phyloP scores from a whole-genome alignment of 768 basidiomycete genomes.

The Leccinum disarticulatum region DNA sequence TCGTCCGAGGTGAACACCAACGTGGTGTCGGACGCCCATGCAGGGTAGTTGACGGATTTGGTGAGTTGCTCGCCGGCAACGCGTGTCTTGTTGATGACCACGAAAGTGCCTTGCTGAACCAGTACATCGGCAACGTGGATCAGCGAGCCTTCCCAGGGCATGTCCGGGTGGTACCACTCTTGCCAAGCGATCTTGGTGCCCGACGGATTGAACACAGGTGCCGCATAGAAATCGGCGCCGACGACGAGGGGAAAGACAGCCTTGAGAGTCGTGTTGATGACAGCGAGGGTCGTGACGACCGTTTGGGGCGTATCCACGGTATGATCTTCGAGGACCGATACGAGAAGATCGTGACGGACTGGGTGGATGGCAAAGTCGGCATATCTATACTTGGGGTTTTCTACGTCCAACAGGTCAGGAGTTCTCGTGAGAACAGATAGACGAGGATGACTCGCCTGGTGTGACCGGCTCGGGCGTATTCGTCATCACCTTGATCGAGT shows the following conservation, averaged over 20 bases:
- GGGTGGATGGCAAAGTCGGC: slow-evolving; percentile 58
- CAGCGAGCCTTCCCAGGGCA: slow-evolving; percentile 70
- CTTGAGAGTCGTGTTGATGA: slow-evolving; percentile 51
- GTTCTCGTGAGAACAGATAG: background rate
- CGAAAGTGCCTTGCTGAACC: slow-evolving; percentile 22
- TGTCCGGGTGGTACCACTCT: slow-evolving; percentile 67
- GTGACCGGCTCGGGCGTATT: slow-evolving; percentile 49
- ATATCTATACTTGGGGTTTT: slow-evolving; percentile 21
- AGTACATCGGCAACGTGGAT: slow-evolving; percentile 53
- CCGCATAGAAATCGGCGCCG: slow-evolving; percentile 73
- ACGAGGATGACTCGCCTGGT: slow-evolving; percentile 49
- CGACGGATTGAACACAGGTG: slow-evolving; percentile 58
- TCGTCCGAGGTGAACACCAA: slow-evolving; percentile 66
- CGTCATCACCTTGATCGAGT: slow-evolving; percentile 33
- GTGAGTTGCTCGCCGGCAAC: slow-evolving; percentile 53
- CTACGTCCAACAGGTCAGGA: slow-evolving; percentile 1
- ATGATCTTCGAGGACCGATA: slow-evolving; percentile 72
- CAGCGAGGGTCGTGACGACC: slow-evolving; percentile 51
- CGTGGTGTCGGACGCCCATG: slow-evolving; percentile 55
- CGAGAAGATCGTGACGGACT: slow-evolving; percentile 48
- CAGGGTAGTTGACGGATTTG: slow-evolving; percentile 58
- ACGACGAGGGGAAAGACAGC: slow-evolving; percentile 45
- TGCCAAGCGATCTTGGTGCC: slow-evolving; percentile 60
- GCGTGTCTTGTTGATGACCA: slow-evolving; percentile 39
- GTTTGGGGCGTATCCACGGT: slow-evolving; percentile 40